Evolutionary conservation across 2,329 filamentous ascomycete genomes (phyloP).

Genomic region (Aspergillus sp.): DNA sequence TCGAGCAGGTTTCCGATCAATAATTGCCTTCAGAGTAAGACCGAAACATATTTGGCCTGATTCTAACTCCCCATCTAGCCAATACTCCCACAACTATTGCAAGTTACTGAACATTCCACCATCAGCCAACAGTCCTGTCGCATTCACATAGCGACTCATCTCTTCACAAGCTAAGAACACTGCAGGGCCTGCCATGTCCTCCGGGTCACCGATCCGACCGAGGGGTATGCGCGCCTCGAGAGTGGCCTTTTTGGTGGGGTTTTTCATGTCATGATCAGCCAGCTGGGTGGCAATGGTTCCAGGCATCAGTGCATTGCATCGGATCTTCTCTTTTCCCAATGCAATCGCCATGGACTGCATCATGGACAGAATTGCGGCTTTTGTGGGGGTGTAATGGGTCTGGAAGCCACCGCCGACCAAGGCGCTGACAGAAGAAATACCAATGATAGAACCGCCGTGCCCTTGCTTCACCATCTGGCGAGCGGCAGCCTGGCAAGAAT

Average conservation of each 20-base stretch:
- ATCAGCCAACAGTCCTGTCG: slow-evolving; percentile 17
- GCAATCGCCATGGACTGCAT: slow-evolving; percentile 80
- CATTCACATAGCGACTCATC: slow-evolving; percentile 23
- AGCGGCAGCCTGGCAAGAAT: slow-evolving; percentile 29
- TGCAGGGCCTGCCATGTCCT: slow-evolving; percentile 72
- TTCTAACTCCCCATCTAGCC: too few species aligned
- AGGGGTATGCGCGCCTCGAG: slow-evolving; percentile 73
- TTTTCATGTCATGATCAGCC: slow-evolving; percentile 74
- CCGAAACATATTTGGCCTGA: too few species aligned
- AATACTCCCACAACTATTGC: slow-evolving; percentile 6
- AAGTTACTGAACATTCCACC: slow-evolving; percentile 23
- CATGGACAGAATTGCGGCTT: slow-evolving; percentile 72
- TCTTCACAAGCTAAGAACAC: slow-evolving; percentile 23
- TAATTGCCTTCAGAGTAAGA: too few species aligned
- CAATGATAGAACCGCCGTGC: slow-evolving; percentile 30
- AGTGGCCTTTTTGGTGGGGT: slow-evolving; percentile 45
- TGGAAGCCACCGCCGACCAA: slow-evolving; percentile 63
- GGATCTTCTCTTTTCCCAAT: slow-evolving; percentile 67
- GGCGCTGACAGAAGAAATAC: slow-evolving; percentile 31
- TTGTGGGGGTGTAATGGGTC: slow-evolving; percentile 80
- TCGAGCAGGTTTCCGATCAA: too few species aligned
- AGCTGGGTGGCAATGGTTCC: slow-evolving; percentile 78
- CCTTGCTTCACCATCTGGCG: slow-evolving; percentile 28
- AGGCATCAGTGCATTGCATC: slow-evolving; percentile 77
- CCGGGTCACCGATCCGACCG: slow-evolving; percentile 63